phyloP scores from a whole-genome alignment of 2,329 filamentous ascomycete genomes.

The Aspergillus pseudonomiae region DNA sequence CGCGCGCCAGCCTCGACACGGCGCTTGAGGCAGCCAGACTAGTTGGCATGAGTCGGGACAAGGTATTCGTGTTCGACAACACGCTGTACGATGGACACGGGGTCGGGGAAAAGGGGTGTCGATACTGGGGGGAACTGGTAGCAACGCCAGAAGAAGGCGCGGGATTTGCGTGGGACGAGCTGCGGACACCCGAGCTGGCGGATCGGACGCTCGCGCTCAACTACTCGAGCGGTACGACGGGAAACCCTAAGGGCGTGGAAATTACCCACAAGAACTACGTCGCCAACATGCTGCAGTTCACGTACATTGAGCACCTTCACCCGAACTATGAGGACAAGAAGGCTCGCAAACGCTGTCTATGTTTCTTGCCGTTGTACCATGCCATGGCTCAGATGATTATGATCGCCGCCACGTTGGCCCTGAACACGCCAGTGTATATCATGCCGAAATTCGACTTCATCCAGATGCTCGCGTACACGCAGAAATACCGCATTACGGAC shows the following conservation, averaged over 20 bases:
- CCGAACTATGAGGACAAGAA: constrained; percentile 51
- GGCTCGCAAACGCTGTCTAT: constrained; percentile 52
- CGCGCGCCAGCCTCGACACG: constrained; percentile 42
- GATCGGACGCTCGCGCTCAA: constrained; percentile 1
- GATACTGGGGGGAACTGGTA: constrained; percentile 68
- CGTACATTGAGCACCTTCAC: constrained; percentile 49
- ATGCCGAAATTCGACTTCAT: too few relatives aligned
- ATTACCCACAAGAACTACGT: not conserved
- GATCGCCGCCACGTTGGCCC: too few relatives aligned
- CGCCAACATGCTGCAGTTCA: constrained; percentile 64
- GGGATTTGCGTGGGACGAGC: constrained; percentile 63
- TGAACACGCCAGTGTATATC: too few relatives aligned
- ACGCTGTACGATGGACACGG: constrained; percentile 45
- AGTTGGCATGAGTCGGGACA: constrained; percentile 25
- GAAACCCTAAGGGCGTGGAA: not conserved
- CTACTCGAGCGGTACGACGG: not conserved
- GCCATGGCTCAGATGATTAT: constrained; percentile 65
- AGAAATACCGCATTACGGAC: too few relatives aligned
- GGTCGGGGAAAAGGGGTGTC: constrained; percentile 39
- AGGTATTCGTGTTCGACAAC: constrained; percentile 69
- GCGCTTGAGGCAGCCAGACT: constrained; percentile 57
- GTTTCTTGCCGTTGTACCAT: constrained; percentile 78
- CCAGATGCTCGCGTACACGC: too few relatives aligned
- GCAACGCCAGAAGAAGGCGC: constrained; percentile 55
- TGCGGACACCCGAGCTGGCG: constrained; percentile 45